These are phyloP conservation scores for Phycomyces blakesleeanus DNA, from an alignment of 192 early-diverging fungal species.

Conservation along the genomic window DNA sequence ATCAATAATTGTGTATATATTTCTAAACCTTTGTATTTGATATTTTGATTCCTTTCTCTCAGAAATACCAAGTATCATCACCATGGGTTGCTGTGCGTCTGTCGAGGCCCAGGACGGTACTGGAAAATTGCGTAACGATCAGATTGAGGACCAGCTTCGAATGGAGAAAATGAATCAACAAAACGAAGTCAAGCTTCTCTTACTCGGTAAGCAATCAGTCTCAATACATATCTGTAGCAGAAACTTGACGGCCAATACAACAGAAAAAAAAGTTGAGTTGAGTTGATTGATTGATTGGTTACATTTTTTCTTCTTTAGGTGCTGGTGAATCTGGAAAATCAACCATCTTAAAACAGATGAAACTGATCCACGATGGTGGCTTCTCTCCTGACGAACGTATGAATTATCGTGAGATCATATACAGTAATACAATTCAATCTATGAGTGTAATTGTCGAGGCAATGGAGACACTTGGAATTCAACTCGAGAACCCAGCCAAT, in stretches of 20 bases:
- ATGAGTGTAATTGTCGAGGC: conserved; percentile 92
- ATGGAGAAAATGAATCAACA: conserved; percentile 72
- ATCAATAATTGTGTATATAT: no score
- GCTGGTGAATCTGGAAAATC: conserved; percentile 97
- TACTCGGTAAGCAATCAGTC: conserved; percentile 63
- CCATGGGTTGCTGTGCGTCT: conserved; percentile 87
- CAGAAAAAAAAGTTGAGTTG: background rate
- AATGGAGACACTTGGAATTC: conserved; percentile 85
- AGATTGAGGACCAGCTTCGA: conserved; percentile 85
- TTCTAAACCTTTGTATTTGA: background rate
- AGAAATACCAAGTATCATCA: background rate
- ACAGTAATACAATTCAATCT: conserved; percentile 91
- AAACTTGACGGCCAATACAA: no score
- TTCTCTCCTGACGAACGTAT: conserved; percentile 86
- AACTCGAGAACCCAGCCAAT: conserved; percentile 64
- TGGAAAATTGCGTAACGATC: conserved; percentile 77
- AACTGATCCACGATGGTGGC: conserved; percentile 92
- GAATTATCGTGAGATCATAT: conserved; percentile 93
- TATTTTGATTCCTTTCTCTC: background rate
- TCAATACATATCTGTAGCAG: no score
- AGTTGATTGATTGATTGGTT: conserved; percentile 11
- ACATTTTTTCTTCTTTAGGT: conserved; percentile 42
- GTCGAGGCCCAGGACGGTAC: conserved; percentile 69
- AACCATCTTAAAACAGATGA: conserved; percentile 99
- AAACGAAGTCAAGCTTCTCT: conserved; percentile 94